Conservation (phyloP, 2,329 filamentous ascomycete species). For the Colletotrichum godetiae region DNA sequence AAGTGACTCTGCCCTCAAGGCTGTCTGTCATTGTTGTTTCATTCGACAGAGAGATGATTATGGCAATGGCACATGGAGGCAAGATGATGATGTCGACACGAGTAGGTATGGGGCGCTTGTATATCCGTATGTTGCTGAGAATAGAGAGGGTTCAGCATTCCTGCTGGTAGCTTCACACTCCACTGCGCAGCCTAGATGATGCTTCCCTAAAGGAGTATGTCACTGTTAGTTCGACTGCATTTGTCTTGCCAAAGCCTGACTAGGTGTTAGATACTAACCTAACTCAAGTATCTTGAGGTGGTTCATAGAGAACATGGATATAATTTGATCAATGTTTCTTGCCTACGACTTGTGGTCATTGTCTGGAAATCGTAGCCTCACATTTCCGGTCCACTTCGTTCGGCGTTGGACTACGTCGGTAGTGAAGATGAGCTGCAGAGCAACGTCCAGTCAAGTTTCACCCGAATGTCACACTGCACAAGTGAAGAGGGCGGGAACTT, state of each 20-base stretch:
- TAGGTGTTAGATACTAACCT: not conserved
- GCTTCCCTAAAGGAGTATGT: not conserved
- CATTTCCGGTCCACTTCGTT: not conserved
- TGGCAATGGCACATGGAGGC: too few species aligned
- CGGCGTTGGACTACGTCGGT: not conserved
- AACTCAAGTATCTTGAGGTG: not conserved
- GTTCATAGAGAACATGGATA: not conserved
- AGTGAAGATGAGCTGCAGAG: not conserved
- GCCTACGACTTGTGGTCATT: not conserved
- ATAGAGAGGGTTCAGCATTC: not conserved
- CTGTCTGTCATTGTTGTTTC: too few species aligned
- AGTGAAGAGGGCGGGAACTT: not conserved
- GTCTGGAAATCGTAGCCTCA: not conserved
- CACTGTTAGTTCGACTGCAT: not conserved
- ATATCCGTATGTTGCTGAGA: too few species aligned
- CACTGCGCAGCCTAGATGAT: not conserved
- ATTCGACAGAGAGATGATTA: too few species aligned
- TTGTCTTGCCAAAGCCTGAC: too few species aligned
- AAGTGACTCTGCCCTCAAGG: too few species aligned
- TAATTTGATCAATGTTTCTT: not conserved
- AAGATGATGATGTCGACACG: too few species aligned
- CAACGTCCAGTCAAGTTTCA: not conserved
- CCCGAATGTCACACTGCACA: not conserved
- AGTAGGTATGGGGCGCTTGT: too few species aligned
- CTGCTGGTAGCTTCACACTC: not conserved